Evolutionary conservation across 2,329 filamentous ascomycete species (phyloP), one percentile per base, ranked within the genome.

Genomic region (Fusarium sp.): DNA sequence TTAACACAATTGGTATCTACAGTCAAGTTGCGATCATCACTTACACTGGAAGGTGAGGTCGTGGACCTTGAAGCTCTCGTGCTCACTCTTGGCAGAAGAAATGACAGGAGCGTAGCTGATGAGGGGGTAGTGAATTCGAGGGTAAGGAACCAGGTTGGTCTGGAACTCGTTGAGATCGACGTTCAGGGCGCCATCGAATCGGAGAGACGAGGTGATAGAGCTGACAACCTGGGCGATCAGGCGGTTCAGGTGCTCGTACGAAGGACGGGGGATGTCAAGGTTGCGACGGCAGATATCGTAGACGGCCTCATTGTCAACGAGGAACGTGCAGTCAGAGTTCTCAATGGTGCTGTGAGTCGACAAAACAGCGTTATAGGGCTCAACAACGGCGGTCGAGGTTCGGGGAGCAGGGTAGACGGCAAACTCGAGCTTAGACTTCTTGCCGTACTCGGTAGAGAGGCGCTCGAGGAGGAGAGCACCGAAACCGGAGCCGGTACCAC

Each of bases 41-140:
- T 80, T 86, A 93, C 91, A 93, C 83, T 93, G 91, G 85, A 92
- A 91, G 80, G 91, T 93, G 73, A 93, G 84, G 75, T 96, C 94
- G 71, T 91, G 89, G 64, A 95, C 92, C 87, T 94, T 94, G 90
- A 95, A 95, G 87, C 92, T 94, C 87, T 96, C 94, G 81, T 96
- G 94, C 56, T 91, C 90, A 83, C 92, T 94, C 89, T 93, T 94
- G 86, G 89, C 87, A 67, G 91, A 90, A 24, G 91, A 93, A 73
- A 93, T 87, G 76, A 93, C 91, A 35, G 91, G 91, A 12, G 92
- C 91, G 80, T 93, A 93, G 85, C 89, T 92, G 85, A 93, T 92
- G 55, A 93, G 84, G 61, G 92, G 92, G 83, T 92, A 93, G 86
- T 93, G 91, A 75, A 93, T 93, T 82, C 91, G 91, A 38, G 91